Percentiles rank a stretch among this genome's conserved stretches.
phyloP scores from a whole-genome alignment of 2,329 filamentous ascomycete genomes.

The Claviceps pusilla region DNA sequence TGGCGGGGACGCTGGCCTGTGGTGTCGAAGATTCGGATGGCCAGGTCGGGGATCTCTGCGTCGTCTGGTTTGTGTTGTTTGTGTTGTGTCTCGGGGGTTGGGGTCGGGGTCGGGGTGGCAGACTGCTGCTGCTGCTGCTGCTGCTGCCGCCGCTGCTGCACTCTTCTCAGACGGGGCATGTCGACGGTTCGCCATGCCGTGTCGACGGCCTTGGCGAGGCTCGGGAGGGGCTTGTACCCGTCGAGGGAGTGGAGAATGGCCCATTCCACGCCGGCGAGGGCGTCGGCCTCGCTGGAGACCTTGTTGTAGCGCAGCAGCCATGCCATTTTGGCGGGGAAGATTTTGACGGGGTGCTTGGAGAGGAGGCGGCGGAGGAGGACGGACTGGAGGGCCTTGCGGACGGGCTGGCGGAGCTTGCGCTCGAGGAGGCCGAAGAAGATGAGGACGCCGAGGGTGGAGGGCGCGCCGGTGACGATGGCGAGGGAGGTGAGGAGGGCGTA shows the following conservation, averaged over 20 bases:
- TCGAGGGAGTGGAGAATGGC: constrained; percentile 16
- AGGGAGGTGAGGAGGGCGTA: constrained; percentile 25
- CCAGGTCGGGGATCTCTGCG: background rate
- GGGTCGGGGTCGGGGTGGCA: background rate
- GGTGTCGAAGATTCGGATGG: constrained; percentile 4
- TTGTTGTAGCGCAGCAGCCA: constrained; percentile 8
- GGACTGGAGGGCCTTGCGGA: constrained; percentile 12
- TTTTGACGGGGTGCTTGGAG: constrained; percentile 12
- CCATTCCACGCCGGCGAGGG: constrained; percentile 16
- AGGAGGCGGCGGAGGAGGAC: constrained; percentile 14
- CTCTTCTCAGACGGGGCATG: background rate
- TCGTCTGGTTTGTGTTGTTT: no score
- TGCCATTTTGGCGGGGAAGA: constrained; percentile 16
- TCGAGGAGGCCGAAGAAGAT: constrained; percentile 20
- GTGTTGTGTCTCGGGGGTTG: background rate
- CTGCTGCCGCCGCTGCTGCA: no score
- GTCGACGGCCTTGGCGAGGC: constrained; percentile 14
- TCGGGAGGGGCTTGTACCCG: constrained; percentile 15
- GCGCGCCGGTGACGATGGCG: constrained; percentile 17
- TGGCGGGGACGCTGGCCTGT: background rate
- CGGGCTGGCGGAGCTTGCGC: constrained; percentile 14
- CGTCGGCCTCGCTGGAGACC: constrained; percentile 5
- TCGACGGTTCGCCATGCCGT: constrained; percentile 15
- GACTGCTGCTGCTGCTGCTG: background rate
- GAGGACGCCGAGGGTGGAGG: constrained; percentile 16